Evolutionary conservation across 192 early-diverging fungal genomes (phyloP).

Genomic region (Backusella morwellensis): DNA sequence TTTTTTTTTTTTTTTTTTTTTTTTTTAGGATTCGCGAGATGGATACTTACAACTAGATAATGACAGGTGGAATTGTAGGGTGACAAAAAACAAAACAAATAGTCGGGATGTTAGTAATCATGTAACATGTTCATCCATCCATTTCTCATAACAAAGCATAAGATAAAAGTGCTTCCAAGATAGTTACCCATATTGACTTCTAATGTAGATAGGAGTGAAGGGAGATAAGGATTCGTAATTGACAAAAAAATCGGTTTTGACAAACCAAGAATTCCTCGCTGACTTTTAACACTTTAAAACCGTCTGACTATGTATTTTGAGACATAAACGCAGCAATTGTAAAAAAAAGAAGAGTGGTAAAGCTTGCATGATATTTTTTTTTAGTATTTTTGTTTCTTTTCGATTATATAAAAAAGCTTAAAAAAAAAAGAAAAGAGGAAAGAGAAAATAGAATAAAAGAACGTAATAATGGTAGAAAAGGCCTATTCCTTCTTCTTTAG

Average conservation of each 20-base stretch:
- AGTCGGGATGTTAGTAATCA: background rate
- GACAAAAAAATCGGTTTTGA: background rate
- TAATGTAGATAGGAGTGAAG: background rate
- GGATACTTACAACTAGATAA: conserved; percentile 26
- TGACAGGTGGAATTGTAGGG: background rate
- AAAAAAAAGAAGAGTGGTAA: background rate
- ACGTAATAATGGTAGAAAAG: background rate
- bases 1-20: background rate
- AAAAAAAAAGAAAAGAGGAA: background rate
- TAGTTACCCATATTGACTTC: conserved; percentile 11
- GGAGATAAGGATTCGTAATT: conserved; percentile 2
- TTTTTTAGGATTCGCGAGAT: background rate
- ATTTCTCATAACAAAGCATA: background rate
- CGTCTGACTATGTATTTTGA: background rate
- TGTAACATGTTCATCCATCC: conserved; percentile 4
- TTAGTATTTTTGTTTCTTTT: background rate
- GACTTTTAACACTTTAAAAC: conserved; percentile 1
- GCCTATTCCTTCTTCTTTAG: conserved; percentile 4
- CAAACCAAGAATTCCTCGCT: background rate
- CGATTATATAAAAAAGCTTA: background rate
- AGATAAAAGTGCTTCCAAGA: background rate
- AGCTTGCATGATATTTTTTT: background rate
- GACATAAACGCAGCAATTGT: background rate
- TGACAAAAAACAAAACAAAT: background rate
- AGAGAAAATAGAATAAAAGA: background rate